Base-by-base conservation (phyloP, 495 filamentous ascomycete genomes). In the Endocarpon pusillum region DNA sequence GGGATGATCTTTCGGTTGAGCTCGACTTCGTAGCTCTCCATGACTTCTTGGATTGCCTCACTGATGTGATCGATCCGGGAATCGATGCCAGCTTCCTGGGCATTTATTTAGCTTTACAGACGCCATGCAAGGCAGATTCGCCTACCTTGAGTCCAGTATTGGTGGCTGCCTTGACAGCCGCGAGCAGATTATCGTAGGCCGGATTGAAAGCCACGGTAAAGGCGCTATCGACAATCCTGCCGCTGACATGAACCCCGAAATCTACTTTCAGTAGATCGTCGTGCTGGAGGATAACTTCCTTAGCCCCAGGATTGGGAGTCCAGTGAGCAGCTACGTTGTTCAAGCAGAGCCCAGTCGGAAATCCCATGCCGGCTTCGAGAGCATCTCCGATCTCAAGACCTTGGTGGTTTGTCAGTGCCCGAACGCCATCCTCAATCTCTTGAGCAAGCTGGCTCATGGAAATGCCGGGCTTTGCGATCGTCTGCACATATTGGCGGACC, bases 241-340 rank as follows among this genome's bases (percentile, higher is more conserved):
- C 72, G 40, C 75, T 74, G 41, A 77, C 49, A 36, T 77, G 72
- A 20, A 72, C 69, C 19, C 72, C 72, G 43, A 75, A 72, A 43
- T 77, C 72, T n/a, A 77, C 66, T 41, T 73, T 77, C 66, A 77
- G 66, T 8, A 77, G 69, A 51, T 77, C 69, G 11, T 62, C 59
- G 33, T 61, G 31, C 25, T 69, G 46, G 32, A 77, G 43, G 30
- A 74, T 46, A 40, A 64, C 61, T 5, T 56, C 51, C 52, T 72
- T 73, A 39, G 69, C 64, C 4, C 71, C 69, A 0, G 71, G 67
- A 42, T 77, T 77, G 6, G 72, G 72, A 1, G 67, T 71, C 41
- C 64, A 75, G 43, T 77, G 72, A 7, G 72, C 72, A 8, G 67
- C 71, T 38, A 59, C 64, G 40, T 75, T 58, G 38, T 77, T 73